Percentiles rank a stretch among this genome's conserved stretches.
Conservation (phyloP, 352 stramenopile species). For the Pythium apleroticum region DNA sequence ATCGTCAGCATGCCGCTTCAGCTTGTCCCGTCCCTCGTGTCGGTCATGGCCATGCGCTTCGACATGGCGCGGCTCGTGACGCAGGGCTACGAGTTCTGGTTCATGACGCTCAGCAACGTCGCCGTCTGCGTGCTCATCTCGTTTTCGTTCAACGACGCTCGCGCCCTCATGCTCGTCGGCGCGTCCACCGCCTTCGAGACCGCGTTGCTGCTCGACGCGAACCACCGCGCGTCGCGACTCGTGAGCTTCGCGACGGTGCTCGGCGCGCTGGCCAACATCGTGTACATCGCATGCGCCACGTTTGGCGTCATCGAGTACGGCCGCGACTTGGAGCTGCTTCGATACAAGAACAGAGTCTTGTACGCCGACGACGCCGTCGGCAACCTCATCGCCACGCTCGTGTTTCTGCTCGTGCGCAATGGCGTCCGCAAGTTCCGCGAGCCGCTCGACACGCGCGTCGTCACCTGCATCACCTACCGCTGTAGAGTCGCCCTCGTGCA, state of each 20-base stretch:
- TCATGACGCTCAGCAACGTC: constrained; percentile 24
- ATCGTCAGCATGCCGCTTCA: constrained; percentile 24
- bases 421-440: constrained; percentile 20
- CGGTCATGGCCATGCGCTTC: constrained; percentile 16
- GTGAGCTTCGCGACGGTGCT: constrained; percentile 15
- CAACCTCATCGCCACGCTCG: constrained; percentile 20
- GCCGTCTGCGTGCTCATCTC: constrained; percentile 14
- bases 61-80: constrained; percentile 16
- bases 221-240: constrained; percentile 16
- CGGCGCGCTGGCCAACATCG: constrained; percentile 14
- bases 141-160: constrained; percentile 18
- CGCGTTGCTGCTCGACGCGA: constrained; percentile 24
- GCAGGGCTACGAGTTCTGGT: constrained; percentile 26
- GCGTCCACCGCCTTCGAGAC: constrained; percentile 17
- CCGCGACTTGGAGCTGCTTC: constrained; percentile 11
- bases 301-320: constrained; percentile 19
- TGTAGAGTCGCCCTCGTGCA: constrained; percentile 5
- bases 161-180: constrained; percentile 12
- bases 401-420: constrained; percentile 23
- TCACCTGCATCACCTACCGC: constrained; percentile 18
- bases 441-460: neutral
- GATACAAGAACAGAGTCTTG: constrained; percentile 11
- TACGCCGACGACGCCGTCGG: constrained; percentile 19
- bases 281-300: constrained; percentile 12
- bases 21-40: constrained; percentile 14